Percentiles rank a stretch among this genome's conserved stretches.
Evolutionary conservation across 2,329 filamentous ascomycete species (phyloP).

Genomic region (Xylariomycetidae sp.): DNA sequence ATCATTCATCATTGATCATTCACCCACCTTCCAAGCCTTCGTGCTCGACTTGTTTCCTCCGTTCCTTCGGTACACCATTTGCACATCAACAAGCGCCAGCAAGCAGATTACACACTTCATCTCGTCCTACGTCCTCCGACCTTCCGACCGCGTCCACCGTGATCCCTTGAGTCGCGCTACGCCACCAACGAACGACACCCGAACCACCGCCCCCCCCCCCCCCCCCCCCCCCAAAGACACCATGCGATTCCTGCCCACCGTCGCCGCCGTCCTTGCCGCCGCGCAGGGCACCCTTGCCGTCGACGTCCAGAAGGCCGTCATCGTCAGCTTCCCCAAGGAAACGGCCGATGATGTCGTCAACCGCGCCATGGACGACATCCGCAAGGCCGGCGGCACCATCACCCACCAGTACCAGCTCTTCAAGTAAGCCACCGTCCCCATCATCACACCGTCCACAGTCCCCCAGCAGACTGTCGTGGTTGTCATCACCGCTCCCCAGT

Average conservation of each 20-base stretch:
- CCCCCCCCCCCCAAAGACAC: slow-evolving; percentile 15
- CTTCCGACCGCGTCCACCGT: neutral
- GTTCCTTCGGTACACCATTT: neutral
- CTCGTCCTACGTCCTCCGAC: neutral
- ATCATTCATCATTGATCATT: too few relatives aligned
- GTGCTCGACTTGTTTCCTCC: neutral
- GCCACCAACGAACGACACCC: neutral
- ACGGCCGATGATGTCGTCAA: slow-evolving; percentile 63
- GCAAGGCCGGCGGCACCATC: slow-evolving; percentile 65
- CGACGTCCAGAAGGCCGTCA: slow-evolving; percentile 64
- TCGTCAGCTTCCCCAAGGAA: slow-evolving; percentile 69
- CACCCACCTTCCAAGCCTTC: too few relatives aligned
- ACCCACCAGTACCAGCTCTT: slow-evolving; percentile 69
- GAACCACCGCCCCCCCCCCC: neutral
- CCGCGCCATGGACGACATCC: slow-evolving; percentile 65
- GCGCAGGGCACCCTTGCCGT: slow-evolving; percentile 55
- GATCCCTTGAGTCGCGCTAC: too few relatives aligned
- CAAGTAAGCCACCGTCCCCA: slow-evolving; percentile 41
- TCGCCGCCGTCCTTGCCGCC: slow-evolving; percentile 51
- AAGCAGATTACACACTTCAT: neutral
- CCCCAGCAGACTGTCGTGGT: too few relatives aligned
- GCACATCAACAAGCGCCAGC: neutral
- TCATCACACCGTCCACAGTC: too few relatives aligned
- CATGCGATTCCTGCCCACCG: slow-evolving; percentile 58
- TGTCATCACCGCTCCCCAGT: too few relatives aligned